Evolutionary conservation across 345 rosid species (phyloP), one percentile per base, ranked within the genome.

Genomic region (Microcos paniculata): DNA sequence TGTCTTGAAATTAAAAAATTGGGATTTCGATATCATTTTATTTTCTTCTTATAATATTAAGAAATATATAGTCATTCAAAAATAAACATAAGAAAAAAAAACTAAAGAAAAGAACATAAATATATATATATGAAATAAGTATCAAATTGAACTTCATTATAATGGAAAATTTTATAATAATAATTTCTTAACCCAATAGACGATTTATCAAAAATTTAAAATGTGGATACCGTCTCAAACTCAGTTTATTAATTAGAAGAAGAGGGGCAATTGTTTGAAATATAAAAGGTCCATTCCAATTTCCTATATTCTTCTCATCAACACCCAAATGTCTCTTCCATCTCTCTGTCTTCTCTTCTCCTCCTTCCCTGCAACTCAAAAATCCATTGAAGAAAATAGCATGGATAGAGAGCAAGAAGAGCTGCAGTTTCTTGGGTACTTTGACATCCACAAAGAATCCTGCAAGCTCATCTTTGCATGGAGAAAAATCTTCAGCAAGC

Each of bases 351-450:
- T 45, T 8, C 62, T 28, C 75, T 13, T 40, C 35, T 1, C 24
- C 48, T 16, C 45, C n/a, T 23, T 52, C 49, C 31, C 49, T 55
- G 58, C 28, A 31, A 43, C 72, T 23, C 49, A 64, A 19, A 64
- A 53, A 5, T 43, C 66, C 43, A 28, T 40, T 28, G 14, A 30
- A 45, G 0, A 89, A n/a, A n/a, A n/a, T n/a, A n/a, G n/a, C n/a
- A n/a, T 89, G 93, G 89, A 89, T 24, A 76, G 77, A 62, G 87
- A 87, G 52, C 93, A 87, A 56, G 93, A 89, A 76, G 89, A 86
- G 79, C 80, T 87, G 85, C 89, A 89, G 24, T 85, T 87, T 74
- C 82, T 89, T 0, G 89, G 89, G 24, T 9, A 87, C 26, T 63
- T 83, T 18, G 90, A 77, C 70, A 82, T 86, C 49, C 79, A 52